Conservation (phyloP, 2,329 filamentous ascomycete species). For the Cercospora canescens region DNA sequence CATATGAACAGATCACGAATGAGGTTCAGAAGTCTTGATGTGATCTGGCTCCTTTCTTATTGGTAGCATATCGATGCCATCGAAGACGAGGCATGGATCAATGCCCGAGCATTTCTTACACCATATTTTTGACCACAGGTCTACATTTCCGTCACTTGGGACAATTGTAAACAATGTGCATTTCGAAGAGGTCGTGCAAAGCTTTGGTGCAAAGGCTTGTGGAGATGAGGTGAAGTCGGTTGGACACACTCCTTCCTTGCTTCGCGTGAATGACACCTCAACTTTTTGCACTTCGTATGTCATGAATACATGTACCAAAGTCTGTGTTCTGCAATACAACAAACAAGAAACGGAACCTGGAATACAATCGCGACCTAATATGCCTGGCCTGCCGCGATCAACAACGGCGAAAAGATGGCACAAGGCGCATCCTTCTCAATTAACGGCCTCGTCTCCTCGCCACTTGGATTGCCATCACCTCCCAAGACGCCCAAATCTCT, state of each 20-base stretch:
- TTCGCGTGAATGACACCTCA: background rate
- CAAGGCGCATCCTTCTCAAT: constrained; percentile 15
- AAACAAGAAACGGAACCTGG: background rate
- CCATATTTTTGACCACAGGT: background rate
- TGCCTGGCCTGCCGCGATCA: constrained; percentile 8
- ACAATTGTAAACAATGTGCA: background rate
- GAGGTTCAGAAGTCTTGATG: too few relatives aligned
- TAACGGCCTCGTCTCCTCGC: constrained; percentile 12
- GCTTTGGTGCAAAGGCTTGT: background rate
- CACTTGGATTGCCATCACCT: constrained; percentile 6
- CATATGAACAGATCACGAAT: too few relatives aligned
- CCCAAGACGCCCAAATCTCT: constrained; percentile 20
- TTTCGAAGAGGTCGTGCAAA: background rate
- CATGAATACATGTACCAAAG: background rate
- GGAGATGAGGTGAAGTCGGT: background rate
- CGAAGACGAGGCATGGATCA: too few relatives aligned
- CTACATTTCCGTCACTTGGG: background rate
- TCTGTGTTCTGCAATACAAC: background rate
- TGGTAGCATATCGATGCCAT: too few relatives aligned
- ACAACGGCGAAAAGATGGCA: constrained; percentile 12
- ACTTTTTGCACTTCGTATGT: background rate
- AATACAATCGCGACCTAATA: background rate
- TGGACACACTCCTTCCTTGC: background rate
- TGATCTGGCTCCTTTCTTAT: too few relatives aligned
- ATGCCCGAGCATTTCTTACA: too few relatives aligned